Evolutionary conservation across 1,284 basidiomycete species (phyloP).

Genomic region (Naganishia sp.): DNA sequence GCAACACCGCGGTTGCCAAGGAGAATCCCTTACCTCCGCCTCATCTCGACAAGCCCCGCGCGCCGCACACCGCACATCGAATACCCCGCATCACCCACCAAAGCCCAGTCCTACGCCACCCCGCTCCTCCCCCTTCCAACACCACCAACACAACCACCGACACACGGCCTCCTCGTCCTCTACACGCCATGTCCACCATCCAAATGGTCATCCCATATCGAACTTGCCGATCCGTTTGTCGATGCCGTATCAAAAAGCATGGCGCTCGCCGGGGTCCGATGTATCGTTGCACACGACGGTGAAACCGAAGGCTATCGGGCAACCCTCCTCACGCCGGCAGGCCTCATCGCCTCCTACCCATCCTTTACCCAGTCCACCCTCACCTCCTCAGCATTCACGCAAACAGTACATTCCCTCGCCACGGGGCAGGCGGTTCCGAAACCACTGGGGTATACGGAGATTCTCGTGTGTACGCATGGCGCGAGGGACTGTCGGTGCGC

Average conservation of each 20-base stretch:
- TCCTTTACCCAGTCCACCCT: conserved; percentile 36
- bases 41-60: not conserved
- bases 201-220: conserved; percentile 47
- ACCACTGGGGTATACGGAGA: conserved; percentile 36
- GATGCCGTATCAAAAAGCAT: conserved; percentile 32
- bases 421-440: not conserved
- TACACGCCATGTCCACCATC: conserved; percentile 43
- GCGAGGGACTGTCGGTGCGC: conserved; percentile 73
- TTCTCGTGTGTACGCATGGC: conserved; percentile 74
- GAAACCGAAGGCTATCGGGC: conserved; percentile 37
- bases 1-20: too few species aligned
- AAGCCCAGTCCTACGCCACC: conserved; percentile 16
- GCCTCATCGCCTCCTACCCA: conserved; percentile 34
- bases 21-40: not conserved
- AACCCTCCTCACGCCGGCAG: conserved; percentile 44
- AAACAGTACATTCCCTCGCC: not conserved
- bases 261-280: conserved; percentile 38
- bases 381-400: conserved; percentile 26
- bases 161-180: conserved; percentile 43
- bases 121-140: conserved; percentile 17
- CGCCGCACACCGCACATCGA: not conserved
- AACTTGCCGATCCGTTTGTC: conserved; percentile 43
- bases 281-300: conserved; percentile 48
- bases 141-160: conserved; percentile 36
- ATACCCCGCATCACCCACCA: conserved; percentile 19